Conservation (phyloP, 805 yeast genomes). For the Schizosaccharomyces osmophilus region DNA sequence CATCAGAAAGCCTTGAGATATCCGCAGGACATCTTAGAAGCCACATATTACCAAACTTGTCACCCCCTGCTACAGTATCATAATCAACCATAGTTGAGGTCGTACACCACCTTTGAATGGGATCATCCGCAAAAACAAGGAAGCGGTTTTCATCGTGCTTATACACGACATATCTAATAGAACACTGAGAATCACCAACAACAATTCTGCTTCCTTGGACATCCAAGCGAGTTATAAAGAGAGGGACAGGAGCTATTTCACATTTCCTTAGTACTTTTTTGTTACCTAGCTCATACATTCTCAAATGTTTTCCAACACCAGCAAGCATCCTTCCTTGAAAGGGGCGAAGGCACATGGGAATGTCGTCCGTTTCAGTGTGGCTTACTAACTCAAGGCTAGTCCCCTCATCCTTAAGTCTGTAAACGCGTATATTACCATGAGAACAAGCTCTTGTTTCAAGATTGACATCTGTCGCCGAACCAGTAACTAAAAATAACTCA, state of each 20-base stretch:
- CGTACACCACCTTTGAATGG: conserved; percentile 41
- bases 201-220: conserved; percentile 35
- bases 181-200: conserved; percentile 47
- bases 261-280: conserved; percentile 56
- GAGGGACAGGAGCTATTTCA: conserved; percentile 21
- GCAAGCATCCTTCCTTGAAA: conserved; percentile 40
- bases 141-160: conserved; percentile 23
- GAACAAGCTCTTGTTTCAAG: conserved; percentile 8
- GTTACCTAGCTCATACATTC: conserved; percentile 49
- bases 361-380: conserved; percentile 28
- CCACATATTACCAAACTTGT: conserved; percentile 61
- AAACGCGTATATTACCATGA: conserved; percentile 12
- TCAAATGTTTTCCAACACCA: conserved; percentile 27
- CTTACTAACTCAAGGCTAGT: conserved; percentile 29
- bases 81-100: conserved; percentile 37
- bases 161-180: conserved; percentile 33
- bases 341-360: conserved; percentile 24
- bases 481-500: conserved; percentile 10
- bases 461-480: conserved; percentile 12
- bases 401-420: conserved; percentile 14
- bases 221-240: conserved; percentile 28
- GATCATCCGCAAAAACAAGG: conserved; percentile 45
- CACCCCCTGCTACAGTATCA: conserved; percentile 61
- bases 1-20: conserved; percentile 24
- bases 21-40: conserved; percentile 36